Percentiles rank a stretch among this genome's conserved stretches.
Conservation (phyloP, 768 basidiomycete species). For the Podaxis sp. region DNA sequence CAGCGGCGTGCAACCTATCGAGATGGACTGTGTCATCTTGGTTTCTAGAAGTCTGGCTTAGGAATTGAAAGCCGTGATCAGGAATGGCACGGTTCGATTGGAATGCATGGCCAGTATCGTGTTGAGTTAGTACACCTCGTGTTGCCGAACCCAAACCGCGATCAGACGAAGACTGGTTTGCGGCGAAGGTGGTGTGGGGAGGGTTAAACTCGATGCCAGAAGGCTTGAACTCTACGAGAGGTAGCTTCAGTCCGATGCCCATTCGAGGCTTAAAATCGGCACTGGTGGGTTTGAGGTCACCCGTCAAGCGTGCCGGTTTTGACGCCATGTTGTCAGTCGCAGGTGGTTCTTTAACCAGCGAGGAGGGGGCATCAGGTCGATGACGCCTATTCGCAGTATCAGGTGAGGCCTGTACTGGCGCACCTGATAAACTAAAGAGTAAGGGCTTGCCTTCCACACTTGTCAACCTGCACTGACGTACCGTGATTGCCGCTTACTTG, state of each 20-base stretch:
- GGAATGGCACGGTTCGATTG: constrained; percentile 12
- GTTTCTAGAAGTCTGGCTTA: not conserved
- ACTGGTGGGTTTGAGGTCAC: constrained; percentile 12
- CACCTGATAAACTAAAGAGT: not conserved
- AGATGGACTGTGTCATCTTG: constrained; percentile 5
- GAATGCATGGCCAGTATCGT: not conserved
- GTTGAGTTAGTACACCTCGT: not conserved
- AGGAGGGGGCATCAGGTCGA: not conserved
- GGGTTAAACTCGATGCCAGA: not conserved
- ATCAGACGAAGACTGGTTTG: not conserved
- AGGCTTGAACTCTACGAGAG: constrained; percentile 9
- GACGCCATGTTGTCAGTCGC: not conserved
- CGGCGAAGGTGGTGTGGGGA: not conserved
- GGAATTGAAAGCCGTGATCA: not conserved
- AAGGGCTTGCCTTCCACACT: not conserved
- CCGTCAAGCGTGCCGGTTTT: not conserved
- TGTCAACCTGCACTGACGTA: not conserved
- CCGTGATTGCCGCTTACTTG: not conserved
- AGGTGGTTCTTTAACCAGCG: not conserved
- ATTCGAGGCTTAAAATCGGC: constrained; percentile 14
- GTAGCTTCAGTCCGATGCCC: constrained; percentile 7
- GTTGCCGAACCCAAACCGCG: not conserved
- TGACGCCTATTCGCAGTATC: not conserved
- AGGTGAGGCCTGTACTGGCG: not conserved
- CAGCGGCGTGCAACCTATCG: not conserved